Evolutionary conservation across 2,329 filamentous ascomycete species (phyloP).

Genomic region (Nothophaeocryptopus gaeumannii): DNA sequence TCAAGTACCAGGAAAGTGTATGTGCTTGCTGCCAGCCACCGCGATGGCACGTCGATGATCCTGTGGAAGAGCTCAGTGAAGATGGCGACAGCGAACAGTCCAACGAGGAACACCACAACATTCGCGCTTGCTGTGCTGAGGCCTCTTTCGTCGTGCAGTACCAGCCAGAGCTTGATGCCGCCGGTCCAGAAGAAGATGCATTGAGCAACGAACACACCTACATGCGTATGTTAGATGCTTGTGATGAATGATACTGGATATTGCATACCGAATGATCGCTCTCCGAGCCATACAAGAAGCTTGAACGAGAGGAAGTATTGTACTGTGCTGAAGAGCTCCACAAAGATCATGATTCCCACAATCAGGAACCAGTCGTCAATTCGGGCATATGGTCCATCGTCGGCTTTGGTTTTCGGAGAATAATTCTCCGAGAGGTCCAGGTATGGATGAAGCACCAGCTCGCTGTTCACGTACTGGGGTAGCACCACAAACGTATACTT

Average conservation of each 20-base stretch:
- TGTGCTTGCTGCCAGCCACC: constrained; percentile 22
- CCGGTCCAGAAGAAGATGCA: constrained; percentile 31
- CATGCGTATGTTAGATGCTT: background rate
- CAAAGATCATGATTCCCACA: constrained; percentile 24
- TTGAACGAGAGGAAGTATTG: constrained; percentile 26
- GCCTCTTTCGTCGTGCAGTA: constrained; percentile 16
- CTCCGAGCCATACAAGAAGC: constrained; percentile 26
- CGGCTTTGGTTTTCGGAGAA: constrained; percentile 16
- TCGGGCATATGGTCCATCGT: constrained; percentile 26
- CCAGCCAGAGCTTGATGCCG: constrained; percentile 31
- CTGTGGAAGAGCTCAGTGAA: constrained; percentile 28
- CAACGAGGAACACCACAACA: constrained; percentile 25
- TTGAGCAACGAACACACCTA: constrained; percentile 31
- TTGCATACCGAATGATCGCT: constrained; percentile 31
- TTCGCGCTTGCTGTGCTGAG: constrained; percentile 24
- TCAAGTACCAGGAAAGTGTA: constrained; percentile 25
- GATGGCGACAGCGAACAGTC: constrained; percentile 17
- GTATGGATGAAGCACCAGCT: constrained; percentile 29
- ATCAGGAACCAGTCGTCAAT: constrained; percentile 33
- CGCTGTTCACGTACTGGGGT: constrained; percentile 26
- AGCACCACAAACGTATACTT: constrained; percentile 29
- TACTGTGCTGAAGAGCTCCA: constrained; percentile 21
- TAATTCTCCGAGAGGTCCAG: constrained; percentile 26
- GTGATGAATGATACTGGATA: background rate
- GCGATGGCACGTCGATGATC: constrained; percentile 26